A percentile compares a stretch with the other conserved stretches of the same genome.
Conservation (phyloP, 352 stramenopile genomes). For the Halophytophthora polymorphica region DNA sequence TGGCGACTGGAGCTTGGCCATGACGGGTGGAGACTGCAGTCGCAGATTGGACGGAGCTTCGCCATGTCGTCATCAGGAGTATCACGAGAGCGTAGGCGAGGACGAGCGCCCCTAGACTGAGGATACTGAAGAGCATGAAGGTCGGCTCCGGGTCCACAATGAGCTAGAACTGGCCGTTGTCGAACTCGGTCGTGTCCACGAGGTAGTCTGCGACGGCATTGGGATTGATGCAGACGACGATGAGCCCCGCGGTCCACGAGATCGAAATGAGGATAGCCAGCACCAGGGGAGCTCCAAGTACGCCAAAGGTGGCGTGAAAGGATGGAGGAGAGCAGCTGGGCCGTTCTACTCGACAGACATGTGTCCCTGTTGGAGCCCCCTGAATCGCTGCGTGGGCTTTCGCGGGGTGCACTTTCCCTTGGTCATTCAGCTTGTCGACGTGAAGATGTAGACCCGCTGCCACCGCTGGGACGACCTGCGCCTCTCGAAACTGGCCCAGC, state of each 20-base stretch:
- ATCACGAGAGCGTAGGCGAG: slow-evolving; percentile 22
- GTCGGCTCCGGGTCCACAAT: slow-evolving; percentile 14
- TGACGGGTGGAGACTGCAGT: background rate
- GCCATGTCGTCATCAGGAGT: slow-evolving; percentile 21
- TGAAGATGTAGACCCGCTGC: no score
- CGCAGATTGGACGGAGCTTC: slow-evolving; percentile 4
- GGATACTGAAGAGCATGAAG: slow-evolving; percentile 10
- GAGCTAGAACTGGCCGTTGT: slow-evolving; percentile 51
- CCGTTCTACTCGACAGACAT: no score
- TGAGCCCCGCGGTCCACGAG: slow-evolving; percentile 31
- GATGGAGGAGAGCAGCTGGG: background rate
- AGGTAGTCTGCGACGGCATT: slow-evolving; percentile 39
- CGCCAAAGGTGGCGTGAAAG: slow-evolving; percentile 20
- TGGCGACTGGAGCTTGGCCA: slow-evolving; percentile 1
- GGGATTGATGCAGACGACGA: slow-evolving; percentile 25
- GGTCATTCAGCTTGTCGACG: no score
- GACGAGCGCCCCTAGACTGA: slow-evolving; percentile 11
- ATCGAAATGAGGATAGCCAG: slow-evolving; percentile 17
- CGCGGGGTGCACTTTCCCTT: no score
- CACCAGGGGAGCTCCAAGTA: slow-evolving; percentile 16
- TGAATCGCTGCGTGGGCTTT: no score
- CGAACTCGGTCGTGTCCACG: slow-evolving; percentile 43
- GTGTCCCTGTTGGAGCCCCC: no score
- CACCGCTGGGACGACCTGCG: no score
- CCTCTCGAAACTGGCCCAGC: no score